Evolutionary conservation across 2,329 filamentous ascomycete genomes (phyloP).

Genomic region (Monilinia fructicola): DNA sequence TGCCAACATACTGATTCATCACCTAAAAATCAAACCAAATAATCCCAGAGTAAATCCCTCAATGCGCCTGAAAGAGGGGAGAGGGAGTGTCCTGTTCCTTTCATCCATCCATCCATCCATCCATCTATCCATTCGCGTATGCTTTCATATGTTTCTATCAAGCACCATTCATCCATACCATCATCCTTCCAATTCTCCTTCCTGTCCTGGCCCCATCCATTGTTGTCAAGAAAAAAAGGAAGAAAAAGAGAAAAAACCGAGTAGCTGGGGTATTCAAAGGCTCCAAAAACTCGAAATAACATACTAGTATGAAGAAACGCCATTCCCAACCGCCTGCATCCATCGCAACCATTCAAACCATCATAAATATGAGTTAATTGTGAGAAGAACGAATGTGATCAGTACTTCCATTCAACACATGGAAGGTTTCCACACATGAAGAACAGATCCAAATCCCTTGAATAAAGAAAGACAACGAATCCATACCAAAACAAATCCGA

Average conservation of each 20-base stretch:
- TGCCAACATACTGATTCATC: no score
- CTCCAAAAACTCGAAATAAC: neutral
- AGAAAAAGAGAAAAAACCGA: neutral
- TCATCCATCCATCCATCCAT: no score
- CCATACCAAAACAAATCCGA: conserved; percentile 2
- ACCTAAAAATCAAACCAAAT: no score
- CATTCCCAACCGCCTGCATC: neutral
- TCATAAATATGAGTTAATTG: conserved; percentile 7
- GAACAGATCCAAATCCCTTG: neutral
- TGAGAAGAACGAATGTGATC: neutral
- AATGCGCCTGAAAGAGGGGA: no score
- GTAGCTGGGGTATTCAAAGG: conserved; percentile 16
- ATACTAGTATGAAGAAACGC: conserved; percentile 7
- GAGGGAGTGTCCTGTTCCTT: no score
- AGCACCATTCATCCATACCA: conserved; percentile 7
- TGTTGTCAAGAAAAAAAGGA: neutral
- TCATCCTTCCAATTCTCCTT: neutral
- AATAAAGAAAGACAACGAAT: neutral
- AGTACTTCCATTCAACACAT: neutral
- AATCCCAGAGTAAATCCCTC: no score
- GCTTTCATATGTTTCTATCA: conserved; percentile 6
- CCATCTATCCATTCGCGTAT: neutral
- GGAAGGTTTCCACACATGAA: neutral
- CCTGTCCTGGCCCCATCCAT: neutral
- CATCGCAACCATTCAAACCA: conserved; percentile 2